Evolutionary conservation across 2,329 filamentous ascomycete genomes (phyloP).

Genomic region (Neonectria sp.): DNA sequence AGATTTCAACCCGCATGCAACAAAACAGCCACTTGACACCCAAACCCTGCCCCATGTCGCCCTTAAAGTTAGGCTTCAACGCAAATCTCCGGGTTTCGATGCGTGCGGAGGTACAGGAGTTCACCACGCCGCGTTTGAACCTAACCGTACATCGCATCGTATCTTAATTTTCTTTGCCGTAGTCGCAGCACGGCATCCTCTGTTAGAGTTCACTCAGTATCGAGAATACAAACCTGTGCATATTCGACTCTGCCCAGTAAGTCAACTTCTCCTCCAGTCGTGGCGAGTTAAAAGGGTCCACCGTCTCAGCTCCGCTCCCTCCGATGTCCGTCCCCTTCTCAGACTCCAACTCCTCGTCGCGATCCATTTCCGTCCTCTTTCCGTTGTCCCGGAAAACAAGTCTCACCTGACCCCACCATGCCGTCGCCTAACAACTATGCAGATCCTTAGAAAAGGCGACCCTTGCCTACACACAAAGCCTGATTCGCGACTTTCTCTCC

Average conservation of each 20-base stretch:
- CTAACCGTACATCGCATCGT: background rate
- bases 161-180: background rate
- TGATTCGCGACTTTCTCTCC: slow-evolving; percentile 8
- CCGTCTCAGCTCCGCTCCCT: too few relatives aligned
- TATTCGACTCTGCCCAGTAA: background rate
- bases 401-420: slow-evolving; percentile 3
- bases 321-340: background rate
- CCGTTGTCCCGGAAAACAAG: slow-evolving; percentile 11
- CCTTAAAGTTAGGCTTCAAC: slow-evolving; percentile 1
- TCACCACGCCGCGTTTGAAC: background rate
- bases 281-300: background rate
- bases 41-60: slow-evolving; percentile 3
- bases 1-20: slow-evolving; percentile 26
- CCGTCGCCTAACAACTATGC: background rate
- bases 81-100: background rate
- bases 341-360: background rate
- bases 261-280: background rate
- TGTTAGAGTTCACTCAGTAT: background rate
- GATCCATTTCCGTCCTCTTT: background rate
- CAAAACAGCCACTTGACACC: slow-evolving; percentile 13
- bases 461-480: slow-evolving; percentile 3
- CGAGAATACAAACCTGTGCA: background rate
- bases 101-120: background rate
- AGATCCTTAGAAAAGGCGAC: slow-evolving; percentile 9
- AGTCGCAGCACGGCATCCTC: background rate